Evolutionary conservation across 2,329 filamentous ascomycete genomes (phyloP).

Genomic region (Magnaporthiopsis incrustans): DNA sequence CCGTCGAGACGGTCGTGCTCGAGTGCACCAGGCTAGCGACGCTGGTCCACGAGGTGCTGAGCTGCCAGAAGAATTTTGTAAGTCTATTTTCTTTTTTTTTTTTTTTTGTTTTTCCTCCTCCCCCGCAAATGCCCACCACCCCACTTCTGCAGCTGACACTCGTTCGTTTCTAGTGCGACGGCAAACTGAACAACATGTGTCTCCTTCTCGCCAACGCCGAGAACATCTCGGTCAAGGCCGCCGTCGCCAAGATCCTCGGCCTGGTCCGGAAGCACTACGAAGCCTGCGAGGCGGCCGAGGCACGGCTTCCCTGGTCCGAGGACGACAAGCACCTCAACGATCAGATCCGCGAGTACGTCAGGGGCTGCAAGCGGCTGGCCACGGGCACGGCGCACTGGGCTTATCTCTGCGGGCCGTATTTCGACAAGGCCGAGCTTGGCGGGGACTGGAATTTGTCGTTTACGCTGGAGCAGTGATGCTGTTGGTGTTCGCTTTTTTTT

Average conservation of each 20-base stretch:
- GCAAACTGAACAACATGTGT: not conserved
- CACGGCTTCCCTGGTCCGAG: not conserved
- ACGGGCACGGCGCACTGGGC: slow-evolving; percentile 2
- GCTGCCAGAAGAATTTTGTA: not conserved
- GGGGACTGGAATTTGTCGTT: not conserved
- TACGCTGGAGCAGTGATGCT: not conserved
- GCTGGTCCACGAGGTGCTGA: not conserved
- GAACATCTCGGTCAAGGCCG: not conserved
- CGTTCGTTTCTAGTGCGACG: not conserved
- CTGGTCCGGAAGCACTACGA: not conserved
- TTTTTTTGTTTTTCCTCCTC: not conserved
- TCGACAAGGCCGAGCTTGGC: not conserved
- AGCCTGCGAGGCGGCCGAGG: not conserved
- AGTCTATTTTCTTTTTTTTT: not conserved
- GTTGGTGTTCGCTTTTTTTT: too few relatives aligned
- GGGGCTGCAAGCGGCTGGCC: slow-evolving; percentile 9
- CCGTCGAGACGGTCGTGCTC: not conserved
- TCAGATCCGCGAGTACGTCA: slow-evolving; percentile 15
- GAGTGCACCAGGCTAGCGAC: not conserved
- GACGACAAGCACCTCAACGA: slow-evolving; percentile 14
- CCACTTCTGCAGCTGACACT: not conserved
- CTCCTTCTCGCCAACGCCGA: not conserved
- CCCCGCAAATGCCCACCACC: too few relatives aligned
- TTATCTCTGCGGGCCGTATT: not conserved
- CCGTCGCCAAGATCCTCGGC: not conserved